These are phyloP conservation scores for Tolypocladium pustulatum DNA, from an alignment of 2,329 filamentous ascomycete genomes.

Conservation along the genomic window DNA sequence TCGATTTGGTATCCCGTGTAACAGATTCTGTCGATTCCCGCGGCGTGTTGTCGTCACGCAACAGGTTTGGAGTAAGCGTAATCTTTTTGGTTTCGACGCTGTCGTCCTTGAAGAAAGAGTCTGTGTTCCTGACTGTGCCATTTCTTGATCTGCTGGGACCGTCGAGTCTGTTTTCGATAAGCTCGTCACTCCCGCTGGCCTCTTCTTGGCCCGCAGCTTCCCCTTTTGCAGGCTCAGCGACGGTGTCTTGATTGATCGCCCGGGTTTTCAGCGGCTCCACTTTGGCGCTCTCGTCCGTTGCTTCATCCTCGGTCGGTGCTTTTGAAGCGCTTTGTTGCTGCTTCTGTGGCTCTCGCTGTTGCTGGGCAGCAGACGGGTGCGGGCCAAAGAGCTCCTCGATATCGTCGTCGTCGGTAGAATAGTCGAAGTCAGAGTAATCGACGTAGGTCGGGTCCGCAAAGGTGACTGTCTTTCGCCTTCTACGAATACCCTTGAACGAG, in stretches of 20 bases:
- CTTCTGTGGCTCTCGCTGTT: slow-evolving; percentile 19
- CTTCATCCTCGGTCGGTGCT: slow-evolving; percentile 17
- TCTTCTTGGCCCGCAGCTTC: slow-evolving; percentile 25
- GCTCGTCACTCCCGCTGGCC: slow-evolving; percentile 52
- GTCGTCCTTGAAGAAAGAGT: slow-evolving; percentile 97
- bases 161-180: slow-evolving; percentile 44
- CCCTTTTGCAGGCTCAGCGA: slow-evolving; percentile 20
- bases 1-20: slow-evolving; percentile 40
- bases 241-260: slow-evolving; percentile 27
- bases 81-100: slow-evolving; percentile 95
- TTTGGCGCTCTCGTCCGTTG: slow-evolving; percentile 41
- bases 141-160: slow-evolving; percentile 60
- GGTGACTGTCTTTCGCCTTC: slow-evolving; percentile 76
- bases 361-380: slow-evolving; percentile 19
- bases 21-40: slow-evolving; percentile 37
- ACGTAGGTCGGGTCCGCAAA: slow-evolving; percentile 81
- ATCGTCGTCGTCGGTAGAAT: slow-evolving; percentile 64
- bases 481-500: slow-evolving; percentile 72
- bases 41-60: slow-evolving; percentile 65
- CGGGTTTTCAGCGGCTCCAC: slow-evolving; percentile 45
- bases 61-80: slow-evolving; percentile 82
- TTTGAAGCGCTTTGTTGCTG: slow-evolving; percentile 19
- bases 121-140: slow-evolving; percentile 79
- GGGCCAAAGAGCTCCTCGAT: slow-evolving; percentile 33
- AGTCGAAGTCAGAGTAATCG: slow-evolving; percentile 79